phyloP scores from a whole-genome alignment of 148 eudicot genomes.

The Cornus florida region DNA sequence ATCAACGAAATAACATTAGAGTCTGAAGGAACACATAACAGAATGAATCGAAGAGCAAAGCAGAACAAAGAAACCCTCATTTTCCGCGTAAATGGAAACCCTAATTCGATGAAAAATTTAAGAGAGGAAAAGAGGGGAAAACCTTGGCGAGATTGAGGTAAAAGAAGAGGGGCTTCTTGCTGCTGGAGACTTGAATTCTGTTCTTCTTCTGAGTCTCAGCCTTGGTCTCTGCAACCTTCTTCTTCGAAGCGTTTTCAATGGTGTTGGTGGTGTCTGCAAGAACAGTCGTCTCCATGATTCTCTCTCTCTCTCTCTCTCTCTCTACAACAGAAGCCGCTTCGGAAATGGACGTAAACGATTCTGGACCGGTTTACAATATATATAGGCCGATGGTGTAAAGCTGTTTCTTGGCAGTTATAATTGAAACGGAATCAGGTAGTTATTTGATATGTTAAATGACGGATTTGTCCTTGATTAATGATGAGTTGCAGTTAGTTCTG shows the following conservation, averaged over 20 bases:
- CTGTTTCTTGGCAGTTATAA: constrained; percentile 1
- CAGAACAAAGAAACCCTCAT: neutral
- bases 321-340: neutral
- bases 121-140: neutral
- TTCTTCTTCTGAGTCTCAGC: constrained; percentile 31
- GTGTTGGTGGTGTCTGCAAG: constrained; percentile 5
- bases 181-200: constrained; percentile 46
- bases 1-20: neutral
- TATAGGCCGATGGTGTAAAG: neutral
- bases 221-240: neutral
- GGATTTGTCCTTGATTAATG: neutral
- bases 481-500: neutral
- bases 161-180: constrained; percentile 50
- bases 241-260: neutral
- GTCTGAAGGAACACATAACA: neutral
- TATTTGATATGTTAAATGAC: neutral
- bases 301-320: constrained; percentile 7
- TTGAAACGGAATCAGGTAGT: constrained; percentile 1
- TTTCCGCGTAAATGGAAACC: too few relatives aligned
- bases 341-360: neutral
- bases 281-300: constrained; percentile 7
- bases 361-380: neutral
- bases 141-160: constrained; percentile 56
- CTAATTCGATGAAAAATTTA: neutral
- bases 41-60: neutral